phyloP scores from a whole-genome alignment of 116 monocot species.

The Posidonia oceanica region DNA sequence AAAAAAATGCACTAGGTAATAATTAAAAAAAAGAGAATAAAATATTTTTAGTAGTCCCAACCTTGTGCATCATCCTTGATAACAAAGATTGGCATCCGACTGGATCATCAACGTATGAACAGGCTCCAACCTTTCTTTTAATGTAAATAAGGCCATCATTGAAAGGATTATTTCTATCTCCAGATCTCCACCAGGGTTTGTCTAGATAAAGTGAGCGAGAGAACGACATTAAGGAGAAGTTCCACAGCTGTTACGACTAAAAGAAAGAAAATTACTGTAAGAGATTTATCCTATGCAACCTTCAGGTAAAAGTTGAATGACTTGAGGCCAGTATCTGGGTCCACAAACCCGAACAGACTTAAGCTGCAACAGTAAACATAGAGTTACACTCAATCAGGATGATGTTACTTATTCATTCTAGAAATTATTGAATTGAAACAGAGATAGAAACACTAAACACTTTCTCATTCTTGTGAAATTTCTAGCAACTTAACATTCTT shows the following conservation, averaged over 20 bases:
- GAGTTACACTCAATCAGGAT: slow-evolving; percentile 1
- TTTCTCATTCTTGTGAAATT: no score
- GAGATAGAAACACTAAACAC: no score
- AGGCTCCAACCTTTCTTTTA: slow-evolving; percentile 88
- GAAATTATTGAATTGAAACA: no score
- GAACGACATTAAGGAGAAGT: not conserved
- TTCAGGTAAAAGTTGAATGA: slow-evolving; percentile 62
- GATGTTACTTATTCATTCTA: no score
- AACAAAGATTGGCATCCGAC: slow-evolving; percentile 88
- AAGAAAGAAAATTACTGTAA: not conserved
- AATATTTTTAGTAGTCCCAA: slow-evolving; percentile 9
- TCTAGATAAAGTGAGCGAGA: slow-evolving; percentile 25
- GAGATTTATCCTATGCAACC: slow-evolving; percentile 22
- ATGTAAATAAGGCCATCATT: slow-evolving; percentile 72
- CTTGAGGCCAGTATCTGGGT: slow-evolving; percentile 95
- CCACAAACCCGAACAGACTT: slow-evolving; percentile 84
- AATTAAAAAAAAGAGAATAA: not conserved
- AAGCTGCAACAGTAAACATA: slow-evolving; percentile 30
- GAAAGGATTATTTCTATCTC: slow-evolving; percentile 68
- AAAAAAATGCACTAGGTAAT: not conserved
- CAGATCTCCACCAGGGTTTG: slow-evolving; percentile 68
- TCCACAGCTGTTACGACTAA: not conserved
- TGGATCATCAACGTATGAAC: slow-evolving; percentile 93
- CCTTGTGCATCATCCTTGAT: slow-evolving; percentile 87
- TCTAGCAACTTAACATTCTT: no score